Evolutionary conservation across 441 rosid genomes (phyloP).

Genomic region (Adansonia gregorii): DNA sequence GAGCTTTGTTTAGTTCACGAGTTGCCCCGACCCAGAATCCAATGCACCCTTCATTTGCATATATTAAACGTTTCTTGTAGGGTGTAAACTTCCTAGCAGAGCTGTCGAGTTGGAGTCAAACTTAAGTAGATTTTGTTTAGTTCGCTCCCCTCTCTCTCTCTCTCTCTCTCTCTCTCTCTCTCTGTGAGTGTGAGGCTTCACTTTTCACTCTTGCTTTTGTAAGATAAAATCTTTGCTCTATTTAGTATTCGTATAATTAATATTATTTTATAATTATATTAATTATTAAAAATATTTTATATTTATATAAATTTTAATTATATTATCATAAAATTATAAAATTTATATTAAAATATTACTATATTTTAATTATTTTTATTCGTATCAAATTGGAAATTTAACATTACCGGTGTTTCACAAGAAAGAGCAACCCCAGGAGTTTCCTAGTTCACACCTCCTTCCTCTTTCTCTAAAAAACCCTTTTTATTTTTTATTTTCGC

Average conservation of each 20-base stretch:
- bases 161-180: constrained; percentile 23
- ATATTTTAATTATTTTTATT: no score
- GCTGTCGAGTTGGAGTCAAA: not conserved
- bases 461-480: constrained; percentile 43
- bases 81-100: not conserved
- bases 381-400: no score
- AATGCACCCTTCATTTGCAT: constrained; percentile 28
- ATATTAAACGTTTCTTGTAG: no score
- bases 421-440: constrained; percentile 47
- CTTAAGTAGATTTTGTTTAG: not conserved
- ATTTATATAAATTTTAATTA: no score
- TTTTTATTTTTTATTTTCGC: not conserved
- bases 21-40: constrained; percentile 38
- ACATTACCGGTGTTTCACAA: not conserved
- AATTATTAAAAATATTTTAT: no score
- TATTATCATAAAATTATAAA: no score
- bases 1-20: constrained; percentile 33
- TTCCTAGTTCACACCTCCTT: constrained; percentile 44
- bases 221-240: not conserved
- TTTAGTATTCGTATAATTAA: no score
- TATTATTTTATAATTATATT: no score
- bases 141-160: not conserved
- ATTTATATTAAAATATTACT: no score
- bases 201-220: not conserved
- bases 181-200: not conserved